These are phyloP conservation scores for Chaetothyriales sp. DNA, from an alignment of 2,329 filamentous ascomycete genomes.

Conservation along the genomic window DNA sequence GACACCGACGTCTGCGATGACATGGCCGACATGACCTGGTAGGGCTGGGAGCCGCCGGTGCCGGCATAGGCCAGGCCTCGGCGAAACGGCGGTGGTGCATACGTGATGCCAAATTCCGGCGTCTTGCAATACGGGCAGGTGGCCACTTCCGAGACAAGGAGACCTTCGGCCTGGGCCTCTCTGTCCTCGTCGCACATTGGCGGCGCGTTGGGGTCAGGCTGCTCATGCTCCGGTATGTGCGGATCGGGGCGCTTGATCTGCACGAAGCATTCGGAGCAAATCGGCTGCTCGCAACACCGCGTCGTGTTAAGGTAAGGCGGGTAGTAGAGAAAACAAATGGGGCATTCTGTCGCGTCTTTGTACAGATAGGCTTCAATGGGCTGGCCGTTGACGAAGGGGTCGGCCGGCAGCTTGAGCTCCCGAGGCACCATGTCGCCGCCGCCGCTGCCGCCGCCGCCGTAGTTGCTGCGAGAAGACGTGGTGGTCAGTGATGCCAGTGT, in stretches of 20 bases:
- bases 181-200: slow-evolving; percentile 23
- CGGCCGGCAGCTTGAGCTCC: slow-evolving; percentile 65
- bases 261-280: slow-evolving; percentile 97
- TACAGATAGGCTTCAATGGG: slow-evolving; percentile 86
- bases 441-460: no score
- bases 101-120: slow-evolving; percentile 91
- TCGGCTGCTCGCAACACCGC: slow-evolving; percentile 85
- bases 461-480: slow-evolving; percentile 58
- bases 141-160: slow-evolving; percentile 80
- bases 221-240: slow-evolving; percentile 67
- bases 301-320: slow-evolving; percentile 90
- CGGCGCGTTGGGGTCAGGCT: slow-evolving; percentile 29
- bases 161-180: slow-evolving; percentile 36
- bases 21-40: slow-evolving; percentile 54
- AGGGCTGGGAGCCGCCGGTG: slow-evolving; percentile 35
- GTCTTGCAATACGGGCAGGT: slow-evolving; percentile 91
- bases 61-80: slow-evolving; percentile 62
- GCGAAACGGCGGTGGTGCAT: slow-evolving; percentile 76
- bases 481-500: slow-evolving; percentile 73
- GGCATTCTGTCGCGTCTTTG: slow-evolving; percentile 79
- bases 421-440: slow-evolving; percentile 60
- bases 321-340: slow-evolving; percentile 93
- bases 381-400: slow-evolving; percentile 88
- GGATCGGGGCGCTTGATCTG: slow-evolving; percentile 94
- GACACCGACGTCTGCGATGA: slow-evolving; percentile 73